A percentile compares a stretch with the other conserved stretches of the same genome.
phyloP scores from a whole-genome alignment of 2,329 filamentous ascomycete species.

The Monilinia fructigena region DNA sequence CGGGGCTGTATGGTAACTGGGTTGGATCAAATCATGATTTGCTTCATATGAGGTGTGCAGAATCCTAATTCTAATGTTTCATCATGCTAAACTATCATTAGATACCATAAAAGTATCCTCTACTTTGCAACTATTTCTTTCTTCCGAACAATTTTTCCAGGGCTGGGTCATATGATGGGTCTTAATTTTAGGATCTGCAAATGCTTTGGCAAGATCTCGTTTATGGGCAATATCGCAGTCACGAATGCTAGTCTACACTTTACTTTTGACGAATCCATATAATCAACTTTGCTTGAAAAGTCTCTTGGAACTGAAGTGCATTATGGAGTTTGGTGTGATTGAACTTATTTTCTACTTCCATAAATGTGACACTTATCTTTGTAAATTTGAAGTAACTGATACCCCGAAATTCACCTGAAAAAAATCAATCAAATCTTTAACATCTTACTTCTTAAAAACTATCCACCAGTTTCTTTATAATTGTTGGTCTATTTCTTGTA shows the following conservation, averaged over 20 bases:
- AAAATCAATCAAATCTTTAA: neutral
- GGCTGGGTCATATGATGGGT: neutral
- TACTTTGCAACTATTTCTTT: neutral
- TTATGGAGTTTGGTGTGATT: too few species aligned
- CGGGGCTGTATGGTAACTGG: rapidly evolving
- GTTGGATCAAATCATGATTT: neutral
- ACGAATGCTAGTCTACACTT: neutral
- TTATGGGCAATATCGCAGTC: too few species aligned
- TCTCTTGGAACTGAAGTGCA: too few species aligned
- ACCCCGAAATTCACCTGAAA: neutral
- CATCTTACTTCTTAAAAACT: too few species aligned
- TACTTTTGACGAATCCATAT: too few species aligned
- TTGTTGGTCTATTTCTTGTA: too few species aligned
- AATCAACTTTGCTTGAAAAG: neutral
- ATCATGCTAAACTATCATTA: neutral
- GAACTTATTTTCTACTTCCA: too few species aligned
- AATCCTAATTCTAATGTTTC: rapidly evolving
- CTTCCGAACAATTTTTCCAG: too few species aligned
- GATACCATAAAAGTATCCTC: too few species aligned
- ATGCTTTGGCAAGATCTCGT: neutral
- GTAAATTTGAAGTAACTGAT: neutral
- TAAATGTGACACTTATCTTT: neutral
- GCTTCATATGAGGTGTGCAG: neutral
- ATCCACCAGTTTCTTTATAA: too few species aligned
- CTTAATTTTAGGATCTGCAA: neutral